Evolutionary conservation across 352 stramenopile genomes (phyloP).

Genomic region (Aphanomyces astaci): DNA sequence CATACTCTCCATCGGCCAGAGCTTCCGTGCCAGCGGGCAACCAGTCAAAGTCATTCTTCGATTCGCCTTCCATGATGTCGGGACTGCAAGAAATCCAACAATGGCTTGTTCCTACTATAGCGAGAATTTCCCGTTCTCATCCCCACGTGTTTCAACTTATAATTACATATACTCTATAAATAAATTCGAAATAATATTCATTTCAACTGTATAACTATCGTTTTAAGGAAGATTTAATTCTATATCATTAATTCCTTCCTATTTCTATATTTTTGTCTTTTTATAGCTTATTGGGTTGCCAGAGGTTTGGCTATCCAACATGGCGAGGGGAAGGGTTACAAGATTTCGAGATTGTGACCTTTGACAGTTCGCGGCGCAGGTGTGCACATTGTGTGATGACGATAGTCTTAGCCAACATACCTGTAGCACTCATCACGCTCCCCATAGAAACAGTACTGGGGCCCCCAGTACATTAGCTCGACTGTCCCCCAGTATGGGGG

Average conservation of each 20-base stretch:
- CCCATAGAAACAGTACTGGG: no score
- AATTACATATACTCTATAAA: not conserved
- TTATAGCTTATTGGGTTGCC: not conserved
- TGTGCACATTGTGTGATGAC: not conserved
- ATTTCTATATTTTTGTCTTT: not conserved
- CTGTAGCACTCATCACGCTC: no score
- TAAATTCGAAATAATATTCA: not conserved
- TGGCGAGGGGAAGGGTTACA: not conserved
- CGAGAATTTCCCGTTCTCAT: not conserved
- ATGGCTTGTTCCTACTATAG: conserved; percentile 13
- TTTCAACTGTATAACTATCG: not conserved
- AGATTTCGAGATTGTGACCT: not conserved
- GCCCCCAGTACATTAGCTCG: no score
- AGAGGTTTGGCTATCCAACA: not conserved
- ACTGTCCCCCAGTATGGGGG: no score
- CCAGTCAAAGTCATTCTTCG: conserved; percentile 88
- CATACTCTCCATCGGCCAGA: conserved; percentile 98
- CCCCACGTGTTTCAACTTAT: not conserved
- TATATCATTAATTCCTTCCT: not conserved
- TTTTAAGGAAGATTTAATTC: not conserved
- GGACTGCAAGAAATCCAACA: conserved; percentile 15
- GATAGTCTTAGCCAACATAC: no score
- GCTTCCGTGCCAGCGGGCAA: conserved; percentile 90
- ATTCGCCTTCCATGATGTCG: conserved; percentile 14
- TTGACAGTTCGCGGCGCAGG: not conserved